A percentile compares a stretch with the other conserved stretches of the same genome.
Evolutionary conservation across 345 rosid genomes (phyloP).

Genomic region (Boechera stricta): DNA sequence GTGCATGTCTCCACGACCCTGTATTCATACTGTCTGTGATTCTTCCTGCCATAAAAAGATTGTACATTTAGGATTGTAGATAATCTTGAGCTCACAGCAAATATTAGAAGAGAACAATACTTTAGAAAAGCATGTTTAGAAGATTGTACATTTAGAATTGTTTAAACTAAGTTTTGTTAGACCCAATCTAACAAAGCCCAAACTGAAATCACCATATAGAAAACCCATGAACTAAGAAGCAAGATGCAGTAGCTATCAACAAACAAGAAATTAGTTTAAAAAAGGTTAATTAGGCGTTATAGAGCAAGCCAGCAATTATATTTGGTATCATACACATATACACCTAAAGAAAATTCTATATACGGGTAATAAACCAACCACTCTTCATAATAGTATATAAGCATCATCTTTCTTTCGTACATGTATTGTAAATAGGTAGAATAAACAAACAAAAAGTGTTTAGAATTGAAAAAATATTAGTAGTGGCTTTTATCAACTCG

Average conservation of each 20-base stretch:
- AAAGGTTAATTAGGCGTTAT: slow-evolving; percentile 22
- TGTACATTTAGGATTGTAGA: not conserved
- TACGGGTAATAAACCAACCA: slow-evolving; percentile 27
- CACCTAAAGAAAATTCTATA: slow-evolving; percentile 6
- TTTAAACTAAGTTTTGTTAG: slow-evolving; percentile 16
- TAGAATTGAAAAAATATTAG: slow-evolving; percentile 15
- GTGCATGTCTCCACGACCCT: not conserved
- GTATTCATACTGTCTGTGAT: not conserved
- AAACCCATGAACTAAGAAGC: slow-evolving; percentile 36
- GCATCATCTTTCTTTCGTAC: slow-evolving; percentile 2
- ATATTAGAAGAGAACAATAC: slow-evolving; percentile 14
- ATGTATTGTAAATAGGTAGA: slow-evolving; percentile 10
- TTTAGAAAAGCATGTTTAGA: slow-evolving; percentile 9
- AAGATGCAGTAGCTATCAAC: slow-evolving; percentile 25
- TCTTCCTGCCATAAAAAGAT: slow-evolving; percentile 23
- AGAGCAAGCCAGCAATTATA: slow-evolving; percentile 29
- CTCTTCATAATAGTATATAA: slow-evolving; percentile 19
- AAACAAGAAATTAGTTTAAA: slow-evolving; percentile 14
- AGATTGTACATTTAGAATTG: not conserved
- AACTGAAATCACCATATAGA: slow-evolving; percentile 26
- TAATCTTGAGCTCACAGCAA: slow-evolving; percentile 30
- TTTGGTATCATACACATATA: slow-evolving; percentile 12
- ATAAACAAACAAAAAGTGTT: not conserved
- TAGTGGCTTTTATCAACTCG: slow-evolving; percentile 31
- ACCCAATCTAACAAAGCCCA: slow-evolving; percentile 39